Evolutionary conservation across 306 rosid genomes (phyloP).

Genomic region (Hylodesmum podocarpum): DNA sequence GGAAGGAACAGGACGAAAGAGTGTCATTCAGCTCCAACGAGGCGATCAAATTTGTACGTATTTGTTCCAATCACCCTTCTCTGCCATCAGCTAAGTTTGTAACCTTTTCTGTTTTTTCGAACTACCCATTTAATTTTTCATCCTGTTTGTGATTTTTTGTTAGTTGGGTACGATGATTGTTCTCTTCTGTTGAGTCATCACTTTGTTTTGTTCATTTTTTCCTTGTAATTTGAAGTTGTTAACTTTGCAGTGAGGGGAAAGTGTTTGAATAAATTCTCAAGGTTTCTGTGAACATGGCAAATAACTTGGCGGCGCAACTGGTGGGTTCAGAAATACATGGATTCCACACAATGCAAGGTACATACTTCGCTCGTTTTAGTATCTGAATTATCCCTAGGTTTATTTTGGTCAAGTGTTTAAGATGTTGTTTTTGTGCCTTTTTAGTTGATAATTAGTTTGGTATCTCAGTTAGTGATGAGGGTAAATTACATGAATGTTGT

Average conservation of each 20-base stretch:
- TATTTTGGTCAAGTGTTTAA: background rate
- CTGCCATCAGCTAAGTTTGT: constrained; percentile 25
- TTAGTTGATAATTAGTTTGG: background rate
- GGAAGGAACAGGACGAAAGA: background rate
- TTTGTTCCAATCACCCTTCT: constrained; percentile 13
- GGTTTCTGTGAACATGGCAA: constrained; percentile 44
- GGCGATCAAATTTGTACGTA: background rate
- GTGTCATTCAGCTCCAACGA: constrained; percentile 29
- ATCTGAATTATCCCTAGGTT: background rate
- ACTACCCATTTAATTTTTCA: background rate
- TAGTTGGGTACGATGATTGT: background rate
- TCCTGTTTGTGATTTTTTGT: background rate
- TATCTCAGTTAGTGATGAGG: background rate
- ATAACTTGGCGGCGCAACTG: constrained; percentile 45
- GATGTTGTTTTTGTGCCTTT: background rate
- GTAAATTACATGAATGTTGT: background rate
- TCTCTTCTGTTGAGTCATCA: background rate
- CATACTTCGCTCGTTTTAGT: constrained; percentile 10
- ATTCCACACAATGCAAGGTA: constrained; percentile 85
- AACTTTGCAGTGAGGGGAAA: constrained; percentile 12
- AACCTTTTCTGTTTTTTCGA: constrained; percentile 3
- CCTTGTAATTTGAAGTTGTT: background rate
- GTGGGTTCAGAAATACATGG: constrained; percentile 88
- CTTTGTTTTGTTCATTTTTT: background rate
- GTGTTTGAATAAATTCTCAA: constrained; percentile 10